Conservation (phyloP, 1,139 yeast genomes). For the Candida sp. region DNA sequence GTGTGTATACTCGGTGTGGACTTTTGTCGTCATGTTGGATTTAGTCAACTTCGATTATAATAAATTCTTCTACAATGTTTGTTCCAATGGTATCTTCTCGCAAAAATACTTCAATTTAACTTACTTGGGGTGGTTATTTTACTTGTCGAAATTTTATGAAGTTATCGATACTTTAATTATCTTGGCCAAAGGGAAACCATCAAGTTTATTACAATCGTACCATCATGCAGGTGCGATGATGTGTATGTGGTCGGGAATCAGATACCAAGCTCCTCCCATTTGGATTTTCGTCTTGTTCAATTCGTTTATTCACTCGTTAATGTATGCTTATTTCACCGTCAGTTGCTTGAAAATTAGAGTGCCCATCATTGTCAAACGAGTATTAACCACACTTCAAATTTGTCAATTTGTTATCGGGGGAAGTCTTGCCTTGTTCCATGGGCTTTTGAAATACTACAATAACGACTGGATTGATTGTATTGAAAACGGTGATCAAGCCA, state of each 20-base stretch:
- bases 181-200: constrained; percentile 65
- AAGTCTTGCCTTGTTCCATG: constrained; percentile 58
- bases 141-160: constrained; percentile 71
- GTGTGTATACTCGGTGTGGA: constrained; percentile 69
- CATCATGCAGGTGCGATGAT: constrained; percentile 84
- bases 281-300: constrained; percentile 83
- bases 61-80: constrained; percentile 25
- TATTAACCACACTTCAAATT: constrained; percentile 67
- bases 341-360: constrained; percentile 60
- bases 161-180: constrained; percentile 69
- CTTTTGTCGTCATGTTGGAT: constrained; percentile 61
- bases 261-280: constrained; percentile 72
- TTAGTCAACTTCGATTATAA: constrained; percentile 27
- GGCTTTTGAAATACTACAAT: constrained; percentile 47
- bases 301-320: constrained; percentile 71
- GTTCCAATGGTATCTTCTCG: constrained; percentile 23
- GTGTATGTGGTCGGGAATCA: constrained; percentile 80
- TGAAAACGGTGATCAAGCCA: constrained; percentile 57
- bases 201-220: constrained; percentile 68
- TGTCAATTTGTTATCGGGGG: constrained; percentile 73
- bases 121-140: constrained; percentile 65
- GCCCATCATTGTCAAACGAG: constrained; percentile 56
- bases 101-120: constrained; percentile 44
- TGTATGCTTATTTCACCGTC: constrained; percentile 71
- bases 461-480: constrained; percentile 37